Base-by-base conservation (phyloP, 352 stramenopile species). In the Phytophthora citricola region DNA sequence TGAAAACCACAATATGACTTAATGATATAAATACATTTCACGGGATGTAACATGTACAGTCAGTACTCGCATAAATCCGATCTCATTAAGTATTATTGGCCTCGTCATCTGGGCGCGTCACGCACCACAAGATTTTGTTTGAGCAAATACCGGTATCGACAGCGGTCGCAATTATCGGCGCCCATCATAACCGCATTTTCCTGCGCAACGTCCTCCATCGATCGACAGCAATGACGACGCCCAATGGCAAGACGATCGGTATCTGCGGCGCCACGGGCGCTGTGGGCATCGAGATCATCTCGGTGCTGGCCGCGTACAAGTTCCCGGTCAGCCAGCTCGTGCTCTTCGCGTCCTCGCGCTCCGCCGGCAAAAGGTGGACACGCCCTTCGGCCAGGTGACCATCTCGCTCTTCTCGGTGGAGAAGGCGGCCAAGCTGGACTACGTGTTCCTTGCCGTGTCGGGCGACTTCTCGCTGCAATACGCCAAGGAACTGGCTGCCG, bases 401-500 rank as follows among this genome's bases (percentile, higher is more conserved):
- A 97, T 99, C 66, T 91, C 98, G 77, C 73, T 98, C 32, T 99
- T 99, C 79, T 91, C 85, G 22, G 81, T 98, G n/a, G 91, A 95
- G 34, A 89, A 90, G 32, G 95, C 94, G 6, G 71, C 86, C 45
- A 91, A 97, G 70, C 93, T 98, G 50, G 96, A 99, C 81, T 97
- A 99, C 44, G 90, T 99, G 6, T 99, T 99, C 76, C 79, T 99
- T 58, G 97, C 97, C 5, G 97, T 99, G 36, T 97, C 89, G 62
- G 97, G 97, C 43, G 96, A 98, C 60, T 99, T 99, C 66, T 95
- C 96, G 40, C 79, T 98, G 50, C 82, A 99, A 75, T 98, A 98
- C 77, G 97, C 96, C 10, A 73, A 95, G 57, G 85, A 97, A 49
- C 92, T 99, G 66, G 89, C 90, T 10, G 77, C 81, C 5, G 56